Conservation (phyloP, 352 stramenopile genomes). For the Globisporangium takayamanum region DNA sequence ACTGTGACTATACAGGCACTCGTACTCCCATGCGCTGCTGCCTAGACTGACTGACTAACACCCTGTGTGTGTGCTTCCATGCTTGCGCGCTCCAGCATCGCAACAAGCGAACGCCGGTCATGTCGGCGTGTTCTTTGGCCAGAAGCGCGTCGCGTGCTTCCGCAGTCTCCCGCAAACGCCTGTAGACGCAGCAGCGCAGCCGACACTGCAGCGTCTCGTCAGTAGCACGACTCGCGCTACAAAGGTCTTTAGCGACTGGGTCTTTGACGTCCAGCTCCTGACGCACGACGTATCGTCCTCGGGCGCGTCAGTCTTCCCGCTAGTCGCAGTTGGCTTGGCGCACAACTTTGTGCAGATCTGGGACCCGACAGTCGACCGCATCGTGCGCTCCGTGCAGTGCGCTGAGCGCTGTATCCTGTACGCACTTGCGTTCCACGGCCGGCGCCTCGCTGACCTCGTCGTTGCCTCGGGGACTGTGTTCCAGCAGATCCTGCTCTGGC, state of each 20-base stretch:
- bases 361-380: conserved; percentile 28
- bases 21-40: no score
- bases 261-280: conserved; percentile 75
- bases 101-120: conserved; percentile 6
- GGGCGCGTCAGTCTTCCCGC: conserved; percentile 12
- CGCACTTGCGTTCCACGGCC: conserved; percentile 71
- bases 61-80: not conserved
- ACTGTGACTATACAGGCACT: no score
- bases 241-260: conserved; percentile 77
- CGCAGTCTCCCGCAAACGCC: conserved; percentile 36
- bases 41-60: not conserved
- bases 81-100: not conserved
- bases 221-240: conserved; percentile 16
- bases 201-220: conserved; percentile 19
- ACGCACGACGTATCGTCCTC: conserved; percentile 15
- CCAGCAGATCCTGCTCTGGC: conserved; percentile 83
- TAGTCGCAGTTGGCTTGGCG: conserved; percentile 61
- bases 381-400: conserved; percentile 60
- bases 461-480: conserved; percentile 83
- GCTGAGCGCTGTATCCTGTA: conserved; percentile 82
- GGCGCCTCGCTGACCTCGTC: conserved; percentile 42
- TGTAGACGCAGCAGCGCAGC: conserved; percentile 9
- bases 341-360: conserved; percentile 86
- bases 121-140: conserved; percentile 62
- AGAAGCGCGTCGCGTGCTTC: conserved; percentile 71